These are phyloP conservation scores for Cytospora piceae DNA, from an alignment of 2,329 filamentous ascomycete species.

Conservation along the genomic window DNA sequence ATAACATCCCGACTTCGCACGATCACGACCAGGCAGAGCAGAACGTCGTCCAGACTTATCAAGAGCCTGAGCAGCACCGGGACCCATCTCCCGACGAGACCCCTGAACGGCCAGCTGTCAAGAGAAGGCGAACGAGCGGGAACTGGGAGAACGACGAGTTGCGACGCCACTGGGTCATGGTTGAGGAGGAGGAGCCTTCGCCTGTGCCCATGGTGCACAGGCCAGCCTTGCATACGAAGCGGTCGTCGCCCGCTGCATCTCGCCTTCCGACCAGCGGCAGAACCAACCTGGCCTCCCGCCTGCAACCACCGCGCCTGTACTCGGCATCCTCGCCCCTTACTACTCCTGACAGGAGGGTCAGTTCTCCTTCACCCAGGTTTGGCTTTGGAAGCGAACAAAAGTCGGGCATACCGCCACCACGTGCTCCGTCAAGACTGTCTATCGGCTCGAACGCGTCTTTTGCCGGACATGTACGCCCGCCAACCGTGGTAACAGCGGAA, in stretches of 20 bases:
- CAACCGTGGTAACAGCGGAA: conserved; percentile 45
- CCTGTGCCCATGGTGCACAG: conserved; percentile 29
- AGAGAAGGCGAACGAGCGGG: conserved; percentile 51
- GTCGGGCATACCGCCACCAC: conserved; percentile 43
- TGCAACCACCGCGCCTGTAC: conserved; percentile 21
- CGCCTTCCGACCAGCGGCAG: conserved; percentile 20
- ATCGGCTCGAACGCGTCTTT: conserved; percentile 25
- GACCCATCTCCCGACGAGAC: conserved; percentile 44
- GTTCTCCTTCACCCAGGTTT: conserved; percentile 22
- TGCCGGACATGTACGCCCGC: conserved; percentile 46
- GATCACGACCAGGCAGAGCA: conserved; percentile 11
- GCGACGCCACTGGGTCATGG: conserved; percentile 72
- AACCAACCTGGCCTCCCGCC: conserved; percentile 15
- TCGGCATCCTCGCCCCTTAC: conserved; percentile 12
- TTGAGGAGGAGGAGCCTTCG: conserved; percentile 44
- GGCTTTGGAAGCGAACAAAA: conserved; percentile 30
- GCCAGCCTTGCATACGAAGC: conserved; percentile 27
- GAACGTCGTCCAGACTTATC: conserved; percentile 6
- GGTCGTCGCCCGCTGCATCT: conserved; percentile 15
- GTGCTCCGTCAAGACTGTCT: conserved; percentile 46
- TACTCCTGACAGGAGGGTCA: conserved; percentile 15
- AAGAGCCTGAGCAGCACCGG: conserved; percentile 28
- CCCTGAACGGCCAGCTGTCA: conserved; percentile 51
- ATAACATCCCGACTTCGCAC: conserved; percentile 15
- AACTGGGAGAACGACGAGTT: conserved; percentile 59